Percentiles rank a stretch among this genome's conserved stretches.
Evolutionary conservation across 805 yeast genomes (phyloP).

Genomic region (Spathaspora boniae): DNA sequence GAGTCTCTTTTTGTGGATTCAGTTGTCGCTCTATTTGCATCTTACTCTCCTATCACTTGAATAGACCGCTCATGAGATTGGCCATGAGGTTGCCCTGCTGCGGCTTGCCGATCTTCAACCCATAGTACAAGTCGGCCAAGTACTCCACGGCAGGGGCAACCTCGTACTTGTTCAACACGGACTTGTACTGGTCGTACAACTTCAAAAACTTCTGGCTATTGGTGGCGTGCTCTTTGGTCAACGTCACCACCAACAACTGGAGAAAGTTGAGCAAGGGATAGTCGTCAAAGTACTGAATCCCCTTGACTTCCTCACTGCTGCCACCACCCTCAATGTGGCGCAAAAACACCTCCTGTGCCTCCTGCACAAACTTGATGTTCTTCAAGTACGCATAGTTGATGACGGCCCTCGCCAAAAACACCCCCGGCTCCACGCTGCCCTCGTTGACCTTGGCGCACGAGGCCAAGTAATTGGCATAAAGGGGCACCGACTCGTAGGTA

Average conservation of each 20-base stretch:
- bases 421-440: conserved; percentile 35
- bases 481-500: conserved; percentile 46
- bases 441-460: conserved; percentile 30
- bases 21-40: not conserved
- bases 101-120: conserved; percentile 44
- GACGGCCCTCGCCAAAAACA: conserved; percentile 54
- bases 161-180: conserved; percentile 28
- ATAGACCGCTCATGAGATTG: conserved; percentile 62
- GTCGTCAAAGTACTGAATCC: conserved; percentile 35
- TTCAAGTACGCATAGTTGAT: conserved; percentile 69
- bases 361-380: conserved; percentile 58
- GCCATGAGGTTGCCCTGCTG: conserved; percentile 44
- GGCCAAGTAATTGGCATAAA: conserved; percentile 43
- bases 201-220: conserved; percentile 46
- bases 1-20: not conserved
- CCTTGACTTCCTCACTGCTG: conserved; percentile 23
- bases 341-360: conserved; percentile 24
- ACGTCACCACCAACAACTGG: conserved; percentile 59
- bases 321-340: conserved; percentile 8
- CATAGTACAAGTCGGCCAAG: conserved; percentile 62
- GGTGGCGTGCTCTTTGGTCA: conserved; percentile 45
- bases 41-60: conserved; percentile 17
- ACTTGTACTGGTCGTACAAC: conserved; percentile 49
- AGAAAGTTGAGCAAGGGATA: conserved; percentile 60
- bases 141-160: conserved; percentile 46